phyloP scores from a whole-genome alignment of 31 red algal genomes.

The Asparagopsis taxiformis region DNA sequence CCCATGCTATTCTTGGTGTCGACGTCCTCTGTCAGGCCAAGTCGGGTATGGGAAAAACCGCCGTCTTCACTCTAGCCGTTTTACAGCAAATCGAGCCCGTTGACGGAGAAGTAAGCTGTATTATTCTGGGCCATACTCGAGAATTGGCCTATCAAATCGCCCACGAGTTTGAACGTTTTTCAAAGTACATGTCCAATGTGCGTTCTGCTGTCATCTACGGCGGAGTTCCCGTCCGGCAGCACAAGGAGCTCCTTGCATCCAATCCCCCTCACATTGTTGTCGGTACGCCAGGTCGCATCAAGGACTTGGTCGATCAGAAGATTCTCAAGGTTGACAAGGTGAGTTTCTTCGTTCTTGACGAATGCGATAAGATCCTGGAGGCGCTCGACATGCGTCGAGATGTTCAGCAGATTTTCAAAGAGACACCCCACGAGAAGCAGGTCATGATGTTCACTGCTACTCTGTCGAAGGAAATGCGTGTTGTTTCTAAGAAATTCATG shows the following conservation, averaged over 20 bases:
- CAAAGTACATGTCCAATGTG: conserved; percentile 82
- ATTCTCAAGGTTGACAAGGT: conserved; percentile 72
- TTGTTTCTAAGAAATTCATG: conserved; percentile 90
- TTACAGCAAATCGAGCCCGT: conserved; percentile 91
- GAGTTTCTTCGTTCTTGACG: conserved; percentile 95
- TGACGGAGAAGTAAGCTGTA: conserved; percentile 75
- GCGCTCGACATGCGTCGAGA: conserved; percentile 91
- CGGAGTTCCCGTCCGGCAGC: conserved; percentile 83
- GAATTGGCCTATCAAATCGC: conserved; percentile 97
- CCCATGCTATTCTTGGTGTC: conserved; percentile 89
- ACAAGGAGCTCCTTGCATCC: conserved; percentile 74
- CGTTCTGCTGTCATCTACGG: conserved; percentile 86
- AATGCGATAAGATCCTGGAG: conserved; percentile 95
- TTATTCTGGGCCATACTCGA: conserved; percentile 91
- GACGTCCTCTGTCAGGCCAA: conserved; percentile 97
- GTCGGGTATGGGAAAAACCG: conserved; percentile 98
- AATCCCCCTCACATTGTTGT: conserved; percentile 90
- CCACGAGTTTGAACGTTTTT: conserved; percentile 95
- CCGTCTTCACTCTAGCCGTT: conserved; percentile 87
- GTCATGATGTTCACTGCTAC: conserved; percentile 99
- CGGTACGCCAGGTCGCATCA: conserved; percentile 85
- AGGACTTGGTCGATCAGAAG: conserved; percentile 78
- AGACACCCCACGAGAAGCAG: conserved; percentile 94
- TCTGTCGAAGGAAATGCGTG: conserved; percentile 80
- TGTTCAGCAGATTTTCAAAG: conserved; percentile 96